Evolutionary conservation across 2,329 filamentous ascomycete species (phyloP).

Genomic region (Ceratocystis albifundus): DNA sequence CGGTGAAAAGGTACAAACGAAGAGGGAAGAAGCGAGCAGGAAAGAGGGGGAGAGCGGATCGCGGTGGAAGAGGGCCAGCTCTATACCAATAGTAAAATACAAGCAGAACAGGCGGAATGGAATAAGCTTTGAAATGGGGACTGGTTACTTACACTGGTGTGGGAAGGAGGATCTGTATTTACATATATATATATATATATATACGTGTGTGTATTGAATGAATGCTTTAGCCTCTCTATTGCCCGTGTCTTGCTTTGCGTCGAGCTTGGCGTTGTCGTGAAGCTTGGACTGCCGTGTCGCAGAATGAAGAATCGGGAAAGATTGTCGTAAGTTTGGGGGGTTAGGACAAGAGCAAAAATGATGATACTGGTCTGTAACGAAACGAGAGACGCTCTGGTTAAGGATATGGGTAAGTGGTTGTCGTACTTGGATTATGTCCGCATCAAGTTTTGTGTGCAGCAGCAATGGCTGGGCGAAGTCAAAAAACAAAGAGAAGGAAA

Average conservation of each 20-base stretch:
- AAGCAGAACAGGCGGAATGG: background rate
- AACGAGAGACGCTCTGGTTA: background rate
- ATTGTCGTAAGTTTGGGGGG: slow-evolving; percentile 2
- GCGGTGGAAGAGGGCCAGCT: background rate
- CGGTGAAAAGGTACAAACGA: background rate
- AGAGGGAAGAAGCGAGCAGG: background rate
- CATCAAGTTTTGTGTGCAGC: background rate
- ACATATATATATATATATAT: background rate
- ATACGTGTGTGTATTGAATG: background rate
- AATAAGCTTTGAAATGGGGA: background rate
- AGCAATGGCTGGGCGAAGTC: background rate
- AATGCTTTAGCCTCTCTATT: background rate
- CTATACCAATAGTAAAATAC: background rate
- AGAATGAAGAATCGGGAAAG: background rate
- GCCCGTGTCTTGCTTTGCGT: background rate
- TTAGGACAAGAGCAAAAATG: slow-evolving; percentile 14
- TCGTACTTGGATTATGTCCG: background rate
- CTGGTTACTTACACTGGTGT: background rate
- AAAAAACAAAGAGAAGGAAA: background rate
- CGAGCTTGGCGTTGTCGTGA: slow-evolving; percentile 8
- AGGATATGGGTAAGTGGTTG: background rate
- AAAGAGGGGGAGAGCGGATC: background rate
- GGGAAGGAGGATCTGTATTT: too few species aligned
- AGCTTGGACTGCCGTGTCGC: slow-evolving; percentile 5
- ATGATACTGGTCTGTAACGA: slow-evolving; percentile 20